Evolutionary conservation across 345 rosid species (phyloP), one percentile per base, ranked within the genome.

Genomic region (Arabis hirsuta): DNA sequence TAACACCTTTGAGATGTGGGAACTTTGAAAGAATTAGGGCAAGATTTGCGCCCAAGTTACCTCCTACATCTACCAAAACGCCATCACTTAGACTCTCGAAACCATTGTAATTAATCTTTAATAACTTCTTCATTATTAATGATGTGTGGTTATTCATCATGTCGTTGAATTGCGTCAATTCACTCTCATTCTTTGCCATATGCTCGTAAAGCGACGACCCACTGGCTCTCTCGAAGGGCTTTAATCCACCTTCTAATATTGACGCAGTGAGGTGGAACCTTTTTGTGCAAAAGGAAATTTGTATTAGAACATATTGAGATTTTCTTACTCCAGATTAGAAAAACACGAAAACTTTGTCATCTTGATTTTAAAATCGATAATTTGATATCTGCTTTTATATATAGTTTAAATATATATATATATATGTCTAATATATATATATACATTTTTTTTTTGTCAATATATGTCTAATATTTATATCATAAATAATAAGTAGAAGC

Each of bases 11-110:
- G 19, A 57, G 8, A 2, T 45, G 47, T 46, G 65, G 73, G 47
- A 20, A 57, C 4, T 69, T 58, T 22, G 73, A 57, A 12, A 55
- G 9, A 36, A 24, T 26, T 57, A 1, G 27, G 16, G 57, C 46
- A 47, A 69, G 65, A 58, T 47, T 69, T 9, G 19, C 2, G 14
- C 73, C 65, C 38, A 47, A 9, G 6, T 47, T 22, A 9, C 73
- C 73, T 57, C 73, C 65, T 12, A 58, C 65, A 36, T 69, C 65
- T 34, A 69, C 73, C 48, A 69, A 48, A 9, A 32, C 26, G 13
- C 46, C 7, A 38, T 26, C 66, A 14, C 48, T 38, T 13, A 69
- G 0, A 20, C 13, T 39, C 38, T 36, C 50, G 12, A 69, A 47
- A 26, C 50, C 73, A 69, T 36, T 11, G 48, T 69, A 69, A 11